These are phyloP conservation scores for Vigna nakashimae DNA, from an alignment of 306 rosid species.

Conservation along the genomic window DNA sequence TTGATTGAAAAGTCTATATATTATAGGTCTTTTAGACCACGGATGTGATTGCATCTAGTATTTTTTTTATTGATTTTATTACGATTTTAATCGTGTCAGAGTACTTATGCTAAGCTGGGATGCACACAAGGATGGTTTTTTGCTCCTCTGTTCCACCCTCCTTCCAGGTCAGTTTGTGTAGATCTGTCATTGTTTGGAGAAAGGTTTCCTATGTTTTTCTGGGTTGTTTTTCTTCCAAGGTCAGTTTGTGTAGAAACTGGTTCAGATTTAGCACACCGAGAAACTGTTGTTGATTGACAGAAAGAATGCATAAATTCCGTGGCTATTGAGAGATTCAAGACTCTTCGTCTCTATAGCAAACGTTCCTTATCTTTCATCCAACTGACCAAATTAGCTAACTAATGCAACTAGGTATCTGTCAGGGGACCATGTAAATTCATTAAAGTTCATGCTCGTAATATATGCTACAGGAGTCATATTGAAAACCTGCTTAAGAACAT, in stretches of 20 bases:
- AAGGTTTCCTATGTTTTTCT: constrained; percentile 20
- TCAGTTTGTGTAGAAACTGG: neutral
- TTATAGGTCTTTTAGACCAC: neutral
- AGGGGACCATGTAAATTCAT: constrained; percentile 8
- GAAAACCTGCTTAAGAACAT: neutral
- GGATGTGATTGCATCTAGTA: constrained; percentile 25
- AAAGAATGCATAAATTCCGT: neutral
- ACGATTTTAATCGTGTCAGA: constrained; percentile 54
- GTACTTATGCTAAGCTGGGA: constrained; percentile 86
- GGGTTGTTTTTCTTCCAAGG: constrained; percentile 1
- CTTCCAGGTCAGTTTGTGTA: constrained; percentile 63
- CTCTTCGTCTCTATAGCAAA: neutral
- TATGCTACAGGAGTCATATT: neutral
- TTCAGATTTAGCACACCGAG: neutral
- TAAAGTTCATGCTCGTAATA: neutral
- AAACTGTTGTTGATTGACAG: neutral
- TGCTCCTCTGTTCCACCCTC: constrained; percentile 69
- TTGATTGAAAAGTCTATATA: constrained; percentile 34
- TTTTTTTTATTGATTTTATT: constrained; percentile 29
- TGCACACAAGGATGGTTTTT: constrained; percentile 92
- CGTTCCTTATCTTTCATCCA: neutral
- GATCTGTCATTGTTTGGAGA: constrained; percentile 34
- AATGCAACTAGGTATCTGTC: neutral
- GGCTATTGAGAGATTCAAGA: neutral
- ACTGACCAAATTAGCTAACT: neutral